Percentiles rank a stretch among this genome's conserved stretches.
Evolutionary conservation across 495 filamentous ascomycete species (phyloP).

Genomic region (Halenospora varia): DNA sequence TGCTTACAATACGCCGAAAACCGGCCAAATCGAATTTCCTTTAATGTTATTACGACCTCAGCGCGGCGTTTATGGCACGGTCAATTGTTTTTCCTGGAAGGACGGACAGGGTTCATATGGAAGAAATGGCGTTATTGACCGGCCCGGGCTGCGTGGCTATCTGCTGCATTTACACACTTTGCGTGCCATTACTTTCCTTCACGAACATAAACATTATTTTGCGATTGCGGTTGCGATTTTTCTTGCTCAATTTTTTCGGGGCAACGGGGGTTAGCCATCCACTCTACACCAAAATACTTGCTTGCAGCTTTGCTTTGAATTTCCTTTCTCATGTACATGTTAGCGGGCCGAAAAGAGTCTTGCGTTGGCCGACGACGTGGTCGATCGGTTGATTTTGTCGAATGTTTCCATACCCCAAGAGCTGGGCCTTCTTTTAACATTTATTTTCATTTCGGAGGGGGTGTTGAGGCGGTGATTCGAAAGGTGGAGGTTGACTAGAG

Average conservation of each 20-base stretch:
- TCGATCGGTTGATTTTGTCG: not conserved
- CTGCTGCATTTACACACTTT: slow-evolving; percentile 22
- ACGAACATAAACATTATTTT: not conserved
- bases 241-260: not conserved
- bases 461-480: not conserved
- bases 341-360: not conserved
- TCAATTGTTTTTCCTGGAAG: not conserved
- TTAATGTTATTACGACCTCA: slow-evolving; percentile 2
- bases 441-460: not conserved
- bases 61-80: slow-evolving; percentile 15
- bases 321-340: slow-evolving; percentile 12
- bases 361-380: not conserved
- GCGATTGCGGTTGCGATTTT: not conserved
- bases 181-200: slow-evolving; percentile 3
- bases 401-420: slow-evolving; percentile 8
- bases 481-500: not conserved
- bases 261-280: not conserved
- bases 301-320: not conserved
- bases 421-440: slow-evolving; percentile 8
- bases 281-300: not conserved
- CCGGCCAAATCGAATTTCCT: not conserved
- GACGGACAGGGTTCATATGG: not conserved
- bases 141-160: not conserved
- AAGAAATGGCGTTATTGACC: slow-evolving; percentile 4
- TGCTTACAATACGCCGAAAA: not conserved